Percentiles rank a stretch among this genome's conserved stretches.
phyloP scores from a whole-genome alignment of 176 grass and related monocot genomes.

The Echinochloa phyllopogon region DNA sequence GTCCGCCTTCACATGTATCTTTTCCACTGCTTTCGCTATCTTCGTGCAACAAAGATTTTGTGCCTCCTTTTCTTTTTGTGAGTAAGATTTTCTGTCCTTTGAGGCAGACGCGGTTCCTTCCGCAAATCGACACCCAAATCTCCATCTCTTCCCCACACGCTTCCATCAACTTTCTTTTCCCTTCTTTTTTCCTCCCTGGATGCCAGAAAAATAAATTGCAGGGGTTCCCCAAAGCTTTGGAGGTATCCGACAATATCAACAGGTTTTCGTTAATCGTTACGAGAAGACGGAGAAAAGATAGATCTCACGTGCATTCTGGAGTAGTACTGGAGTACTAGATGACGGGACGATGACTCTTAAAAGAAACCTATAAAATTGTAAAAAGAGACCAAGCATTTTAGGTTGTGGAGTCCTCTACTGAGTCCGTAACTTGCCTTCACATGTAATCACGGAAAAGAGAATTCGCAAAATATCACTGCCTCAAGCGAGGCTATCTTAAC shows the following conservation, averaged over 20 bases:
- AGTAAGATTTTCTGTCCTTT: no score
- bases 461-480: background rate
- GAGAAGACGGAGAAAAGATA: background rate
- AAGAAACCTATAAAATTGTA: background rate
- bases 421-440: no score
- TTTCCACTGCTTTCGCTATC: no score
- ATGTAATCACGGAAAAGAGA: background rate
- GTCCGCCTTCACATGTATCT: no score
- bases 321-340: background rate
- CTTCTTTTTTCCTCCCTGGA: no score
- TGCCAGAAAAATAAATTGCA: no score
- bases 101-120: background rate
- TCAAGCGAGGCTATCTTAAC: background rate
- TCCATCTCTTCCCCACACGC: background rate
- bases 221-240: no score
- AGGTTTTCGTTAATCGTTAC: no score
- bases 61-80: no score
- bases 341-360: background rate
- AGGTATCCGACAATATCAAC: no score
- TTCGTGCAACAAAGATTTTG: no score
- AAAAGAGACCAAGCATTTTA: background rate
- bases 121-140: background rate
- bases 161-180: background rate
- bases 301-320: background rate
- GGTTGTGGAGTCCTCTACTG: background rate